These are phyloP conservation scores for Cytospora piceicola DNA, from an alignment of 2,329 filamentous ascomycete genomes.

Conservation along the genomic window DNA sequence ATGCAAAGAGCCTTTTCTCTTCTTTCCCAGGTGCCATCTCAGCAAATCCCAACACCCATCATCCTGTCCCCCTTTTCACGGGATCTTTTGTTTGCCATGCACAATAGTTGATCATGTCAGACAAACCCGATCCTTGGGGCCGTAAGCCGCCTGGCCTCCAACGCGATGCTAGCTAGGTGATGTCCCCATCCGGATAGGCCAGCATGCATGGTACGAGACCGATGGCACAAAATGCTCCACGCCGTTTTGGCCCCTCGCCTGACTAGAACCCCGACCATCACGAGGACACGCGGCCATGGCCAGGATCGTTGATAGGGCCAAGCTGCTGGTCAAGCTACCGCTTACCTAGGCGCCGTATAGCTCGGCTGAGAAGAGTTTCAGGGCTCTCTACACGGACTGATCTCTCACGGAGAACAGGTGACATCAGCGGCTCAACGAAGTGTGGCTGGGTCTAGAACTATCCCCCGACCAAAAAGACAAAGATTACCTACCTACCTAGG, in stretches of 20 bases:
- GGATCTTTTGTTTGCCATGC: conserved; percentile 15
- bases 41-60: background rate
- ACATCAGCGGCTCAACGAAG: conserved; percentile 1
- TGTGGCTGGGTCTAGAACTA: conserved; percentile 1
- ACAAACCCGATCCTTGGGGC: conserved; percentile 21
- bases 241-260: background rate
- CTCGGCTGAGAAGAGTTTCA: background rate
- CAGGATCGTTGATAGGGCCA: background rate
- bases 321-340: background rate
- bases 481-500: background rate
- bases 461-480: background rate
- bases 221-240: background rate
- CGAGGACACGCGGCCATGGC: background rate
- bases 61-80: background rate
- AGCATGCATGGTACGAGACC: background rate
- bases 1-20: conserved; percentile 18
- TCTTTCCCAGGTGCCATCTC: no score
- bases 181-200: background rate
- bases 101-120: conserved; percentile 14
- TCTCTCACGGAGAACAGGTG: background rate
- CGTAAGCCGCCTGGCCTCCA: conserved; percentile 9
- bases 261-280: background rate
- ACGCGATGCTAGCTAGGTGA: background rate
- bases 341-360: background rate
- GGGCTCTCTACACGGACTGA: background rate